Base-by-base conservation (phyloP, 2,329 filamentous ascomycete genomes). In the Cryoendolithus antarcticus region DNA sequence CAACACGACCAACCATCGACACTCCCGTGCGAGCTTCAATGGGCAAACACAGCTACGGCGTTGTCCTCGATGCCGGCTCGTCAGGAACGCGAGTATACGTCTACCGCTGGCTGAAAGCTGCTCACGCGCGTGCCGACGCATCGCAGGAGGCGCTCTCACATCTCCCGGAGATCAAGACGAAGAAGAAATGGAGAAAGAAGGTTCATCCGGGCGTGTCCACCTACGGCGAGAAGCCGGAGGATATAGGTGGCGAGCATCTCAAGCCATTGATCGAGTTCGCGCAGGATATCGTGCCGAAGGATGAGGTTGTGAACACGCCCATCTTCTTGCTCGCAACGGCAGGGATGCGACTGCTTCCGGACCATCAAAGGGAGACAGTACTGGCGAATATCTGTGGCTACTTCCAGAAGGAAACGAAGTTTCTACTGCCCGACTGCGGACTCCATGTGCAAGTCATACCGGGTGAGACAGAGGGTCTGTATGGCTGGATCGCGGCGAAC, bases 401-500 rank as follows among this genome's bases (percentile, higher is more conserved):
- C 59, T 75, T 93, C 8, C 77, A 75, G 40, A 66, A 74, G 35
- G 79, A 82, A 41, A 89, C 88, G 1, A 66, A 77, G 3, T 96
- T 98, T 53, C 74, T 80, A 38, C 69, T 98, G 1, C 86, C 88
- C n/a, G 85, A 96, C 58, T 98, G 91, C 66, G 74, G 74, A 43
- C 63, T 85, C 30, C 86, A 96, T 55, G 80, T 98, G 10, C 88
- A 95, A 59, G 86, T 96, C 27, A 98, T 98, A 45, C 77, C 86
- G 0, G 91, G 91, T 32, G 88, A 94, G 60, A 96, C 91, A 0
- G 91, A 98, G 61, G 91, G 88, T 2, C 62, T 98, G 24, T 98
- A 96, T 53, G 91, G 91, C 30, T 98, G 91, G 91, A 82, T 98
- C 51, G 89, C 93, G 6, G 84, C 89, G 38, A 98, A 98, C 57